Percentiles rank a stretch among this genome's conserved stretches.
Evolutionary conservation across 2,329 filamentous ascomycete species (phyloP).

Genomic region (Pseudonectria foliicola): DNA sequence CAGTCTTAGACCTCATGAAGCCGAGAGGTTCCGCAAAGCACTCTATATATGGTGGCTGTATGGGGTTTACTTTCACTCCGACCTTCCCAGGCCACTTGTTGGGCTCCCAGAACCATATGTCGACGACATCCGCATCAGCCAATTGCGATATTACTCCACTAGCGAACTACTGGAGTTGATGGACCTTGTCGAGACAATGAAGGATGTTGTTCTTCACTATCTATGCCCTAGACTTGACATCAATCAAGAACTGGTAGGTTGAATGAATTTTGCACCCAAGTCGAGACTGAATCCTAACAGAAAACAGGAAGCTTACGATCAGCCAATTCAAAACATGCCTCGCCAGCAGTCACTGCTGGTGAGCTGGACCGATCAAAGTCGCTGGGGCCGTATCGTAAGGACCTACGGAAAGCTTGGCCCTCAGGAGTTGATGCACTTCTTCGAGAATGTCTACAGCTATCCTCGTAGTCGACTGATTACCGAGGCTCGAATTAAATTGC

Average conservation of each 20-base stretch:
- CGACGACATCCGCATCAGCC: slow-evolving; percentile 34
- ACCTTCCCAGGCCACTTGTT: slow-evolving; percentile 29
- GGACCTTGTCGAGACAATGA: slow-evolving; percentile 39
- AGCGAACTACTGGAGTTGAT: slow-evolving; percentile 37
- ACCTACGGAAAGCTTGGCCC: slow-evolving; percentile 45
- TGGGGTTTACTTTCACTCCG: slow-evolving; percentile 44
- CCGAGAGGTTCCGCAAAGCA: slow-evolving; percentile 40
- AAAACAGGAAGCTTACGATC: slow-evolving; percentile 12
- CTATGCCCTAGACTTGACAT: slow-evolving; percentile 40
- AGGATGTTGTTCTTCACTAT: slow-evolving; percentile 36
- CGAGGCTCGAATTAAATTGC: slow-evolving; percentile 33
- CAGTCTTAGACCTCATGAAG: slow-evolving; percentile 35
- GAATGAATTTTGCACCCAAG: neutral
- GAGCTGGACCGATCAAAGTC: slow-evolving; percentile 30
- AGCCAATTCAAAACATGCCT: slow-evolving; percentile 16
- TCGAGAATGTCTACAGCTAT: slow-evolving; percentile 40
- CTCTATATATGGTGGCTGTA: slow-evolving; percentile 51
- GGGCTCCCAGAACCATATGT: slow-evolving; percentile 33
- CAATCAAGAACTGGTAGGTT: slow-evolving; percentile 28
- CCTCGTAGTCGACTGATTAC: slow-evolving; percentile 37
- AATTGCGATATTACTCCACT: slow-evolving; percentile 38
- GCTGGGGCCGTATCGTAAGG: slow-evolving; percentile 33
- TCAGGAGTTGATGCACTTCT: slow-evolving; percentile 40
- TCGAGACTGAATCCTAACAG: slow-evolving; percentile 3
- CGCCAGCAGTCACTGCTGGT: slow-evolving; percentile 25